Percentiles rank a stretch among this genome's conserved stretches.
Evolutionary conservation across 164 flowering plant genomes (phyloP).

Genomic region (Stephania japonica): DNA sequence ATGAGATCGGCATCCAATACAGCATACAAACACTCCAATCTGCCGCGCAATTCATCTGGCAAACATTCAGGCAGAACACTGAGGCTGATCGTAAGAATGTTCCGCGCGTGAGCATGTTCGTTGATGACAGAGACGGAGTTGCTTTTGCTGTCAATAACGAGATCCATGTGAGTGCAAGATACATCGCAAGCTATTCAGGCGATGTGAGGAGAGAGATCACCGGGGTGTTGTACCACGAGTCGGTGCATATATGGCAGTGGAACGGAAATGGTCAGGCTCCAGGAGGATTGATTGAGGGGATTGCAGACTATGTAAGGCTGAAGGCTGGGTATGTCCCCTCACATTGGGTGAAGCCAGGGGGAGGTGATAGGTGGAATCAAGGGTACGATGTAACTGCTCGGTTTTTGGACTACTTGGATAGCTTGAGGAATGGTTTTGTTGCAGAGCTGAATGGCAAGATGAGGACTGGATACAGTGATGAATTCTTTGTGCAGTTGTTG

Average conservation of each 20-base stretch:
- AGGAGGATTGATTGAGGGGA: slow-evolving; percentile 59
- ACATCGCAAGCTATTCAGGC: slow-evolving; percentile 36
- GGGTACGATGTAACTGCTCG: slow-evolving; percentile 68
- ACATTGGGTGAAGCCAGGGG: slow-evolving; percentile 52
- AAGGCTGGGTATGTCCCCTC: slow-evolving; percentile 46
- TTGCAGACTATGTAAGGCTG: slow-evolving; percentile 64
- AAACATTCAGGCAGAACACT: slow-evolving; percentile 34
- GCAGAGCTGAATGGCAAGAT: slow-evolving; percentile 56
- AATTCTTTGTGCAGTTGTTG: slow-evolving; percentile 45
- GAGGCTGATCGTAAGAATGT: slow-evolving; percentile 38
- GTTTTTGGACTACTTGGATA: slow-evolving; percentile 55
- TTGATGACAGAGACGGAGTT: slow-evolving; percentile 40
- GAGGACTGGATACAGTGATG: slow-evolving; percentile 38
- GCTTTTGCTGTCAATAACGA: slow-evolving; percentile 40
- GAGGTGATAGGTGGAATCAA: slow-evolving; percentile 57
- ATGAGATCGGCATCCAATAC: slow-evolving; percentile 35
- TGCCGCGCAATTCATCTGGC: slow-evolving; percentile 58
- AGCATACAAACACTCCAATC: slow-evolving; percentile 27
- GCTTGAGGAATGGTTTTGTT: slow-evolving; percentile 48
- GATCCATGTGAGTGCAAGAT: slow-evolving; percentile 43
- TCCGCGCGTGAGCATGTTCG: slow-evolving; percentile 27
- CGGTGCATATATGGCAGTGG: slow-evolving; percentile 68
- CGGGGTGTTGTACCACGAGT: slow-evolving; percentile 59
- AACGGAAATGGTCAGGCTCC: slow-evolving; percentile 45
- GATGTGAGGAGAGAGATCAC: slow-evolving; percentile 42